Conservation (phyloP, 2,329 filamentous ascomycete genomes). For the Epichloe gansuensis region DNA sequence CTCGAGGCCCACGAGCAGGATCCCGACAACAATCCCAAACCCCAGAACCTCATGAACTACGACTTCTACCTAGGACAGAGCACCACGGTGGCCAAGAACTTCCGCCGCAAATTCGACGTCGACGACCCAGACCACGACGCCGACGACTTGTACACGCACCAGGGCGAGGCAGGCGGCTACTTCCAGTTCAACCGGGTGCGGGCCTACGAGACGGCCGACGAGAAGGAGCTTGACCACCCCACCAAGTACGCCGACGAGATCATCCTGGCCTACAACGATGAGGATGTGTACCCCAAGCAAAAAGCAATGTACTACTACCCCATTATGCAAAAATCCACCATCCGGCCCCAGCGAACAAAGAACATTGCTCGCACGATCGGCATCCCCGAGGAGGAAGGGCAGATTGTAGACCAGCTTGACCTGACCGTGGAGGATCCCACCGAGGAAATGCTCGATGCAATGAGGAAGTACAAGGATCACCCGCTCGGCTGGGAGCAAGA, state of each 20-base stretch:
- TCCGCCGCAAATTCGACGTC: conserved; percentile 48
- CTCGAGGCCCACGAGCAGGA: conserved; percentile 43
- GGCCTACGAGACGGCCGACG: conserved; percentile 50
- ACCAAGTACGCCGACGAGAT: conserved; percentile 54
- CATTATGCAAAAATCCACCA: conserved; percentile 49
- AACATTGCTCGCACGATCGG: conserved; percentile 44
- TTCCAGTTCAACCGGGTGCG: conserved; percentile 51
- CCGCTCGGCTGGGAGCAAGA: conserved; percentile 36
- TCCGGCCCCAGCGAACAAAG: conserved; percentile 50
- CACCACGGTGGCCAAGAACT: conserved; percentile 33
- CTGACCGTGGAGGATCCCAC: conserved; percentile 42
- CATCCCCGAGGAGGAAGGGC: conserved; percentile 31
- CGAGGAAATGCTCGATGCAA: conserved; percentile 38
- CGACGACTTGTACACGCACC: conserved; percentile 40
- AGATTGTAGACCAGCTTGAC: conserved; percentile 43
- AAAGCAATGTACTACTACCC: conserved; percentile 57
- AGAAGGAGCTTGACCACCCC: conserved; percentile 41
- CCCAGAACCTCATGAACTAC: conserved; percentile 48
- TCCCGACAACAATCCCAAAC: conserved; percentile 40
- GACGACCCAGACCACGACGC: conserved; percentile 42
- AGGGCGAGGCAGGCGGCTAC: conserved; percentile 31
- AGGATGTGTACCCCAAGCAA: conserved; percentile 34
- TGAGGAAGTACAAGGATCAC: conserved; percentile 38
- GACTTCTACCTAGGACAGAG: conserved; percentile 51
- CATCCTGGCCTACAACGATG: conserved; percentile 44